These are phyloP conservation scores for Podila horticola DNA, from an alignment of 192 early-diverging fungal species.

Conservation along the genomic window DNA sequence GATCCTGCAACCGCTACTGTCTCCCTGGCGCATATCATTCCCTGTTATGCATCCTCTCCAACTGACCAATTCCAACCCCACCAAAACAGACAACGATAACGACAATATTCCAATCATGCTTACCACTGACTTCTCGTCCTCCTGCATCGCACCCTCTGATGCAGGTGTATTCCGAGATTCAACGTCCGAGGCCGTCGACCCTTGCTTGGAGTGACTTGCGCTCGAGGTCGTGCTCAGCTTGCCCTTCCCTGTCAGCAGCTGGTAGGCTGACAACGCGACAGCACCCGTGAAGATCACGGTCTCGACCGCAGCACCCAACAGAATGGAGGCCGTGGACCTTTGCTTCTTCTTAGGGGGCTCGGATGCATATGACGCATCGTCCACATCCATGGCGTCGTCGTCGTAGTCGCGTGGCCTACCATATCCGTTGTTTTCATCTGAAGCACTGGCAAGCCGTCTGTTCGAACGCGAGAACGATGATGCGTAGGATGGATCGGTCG, in stretches of 20 bases:
- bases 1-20: no score
- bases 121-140: slow-evolving; percentile 20
- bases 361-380: not conserved
- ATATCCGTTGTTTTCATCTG: slow-evolving; percentile 18
- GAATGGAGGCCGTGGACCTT: slow-evolving; percentile 34
- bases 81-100: not conserved
- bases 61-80: no score
- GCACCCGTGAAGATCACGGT: slow-evolving; percentile 54
- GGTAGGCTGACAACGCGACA: slow-evolving; percentile 47
- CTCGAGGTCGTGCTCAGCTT: not conserved
- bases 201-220: slow-evolving; percentile 10
- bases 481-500: slow-evolving; percentile 9
- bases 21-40: no score
- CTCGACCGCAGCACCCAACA: slow-evolving; percentile 44
- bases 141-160: slow-evolving; percentile 15
- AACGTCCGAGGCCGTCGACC: slow-evolving; percentile 7
- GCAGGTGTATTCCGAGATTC: not conserved
- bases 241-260: slow-evolving; percentile 38
- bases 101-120: no score
- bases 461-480: not conserved
- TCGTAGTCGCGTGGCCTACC: slow-evolving; percentile 22
- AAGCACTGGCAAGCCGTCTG: not conserved
- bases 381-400: not conserved
- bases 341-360: slow-evolving; percentile 47
- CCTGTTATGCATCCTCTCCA: not conserved